Conservation (phyloP, 2,329 filamentous ascomycete species). For the Cryphonectria parasitica region DNA sequence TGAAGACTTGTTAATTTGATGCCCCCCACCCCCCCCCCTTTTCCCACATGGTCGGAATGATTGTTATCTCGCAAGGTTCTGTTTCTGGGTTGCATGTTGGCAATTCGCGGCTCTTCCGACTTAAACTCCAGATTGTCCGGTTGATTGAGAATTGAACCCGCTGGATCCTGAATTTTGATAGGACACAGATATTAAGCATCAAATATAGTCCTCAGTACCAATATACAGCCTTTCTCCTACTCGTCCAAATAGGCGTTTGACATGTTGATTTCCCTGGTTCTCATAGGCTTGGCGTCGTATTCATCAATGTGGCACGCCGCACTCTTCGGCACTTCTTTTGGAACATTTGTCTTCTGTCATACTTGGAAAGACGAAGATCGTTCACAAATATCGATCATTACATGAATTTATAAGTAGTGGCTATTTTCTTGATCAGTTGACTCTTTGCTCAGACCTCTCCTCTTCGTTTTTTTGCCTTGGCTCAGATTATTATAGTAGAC, state of each 20-base stretch:
- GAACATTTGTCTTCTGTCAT: not conserved
- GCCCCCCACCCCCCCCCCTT: too few species aligned
- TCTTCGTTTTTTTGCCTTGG: not conserved
- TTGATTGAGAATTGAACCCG: not conserved
- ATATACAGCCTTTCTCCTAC: conserved; percentile 1
- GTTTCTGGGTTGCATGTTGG: not conserved
- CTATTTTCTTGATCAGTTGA: not conserved
- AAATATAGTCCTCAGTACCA: not conserved
- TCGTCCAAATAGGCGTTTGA: not conserved
- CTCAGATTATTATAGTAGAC: not conserved
- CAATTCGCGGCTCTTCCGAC: not conserved
- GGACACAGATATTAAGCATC: conserved; percentile 6
- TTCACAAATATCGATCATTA: not conserved
- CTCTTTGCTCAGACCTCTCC: not conserved
- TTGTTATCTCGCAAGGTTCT: not conserved
- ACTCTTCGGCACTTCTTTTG: not conserved
- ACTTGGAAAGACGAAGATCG: too few species aligned
- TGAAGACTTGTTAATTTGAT: not conserved
- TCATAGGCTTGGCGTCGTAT: not conserved
- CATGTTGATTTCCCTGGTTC: not conserved
- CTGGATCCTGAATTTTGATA: not conserved
- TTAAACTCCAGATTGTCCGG: conserved; percentile 6
- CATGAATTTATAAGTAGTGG: not conserved
- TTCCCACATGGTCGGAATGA: too few species aligned
- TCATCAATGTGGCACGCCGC: not conserved